These are phyloP conservation scores for Lactarius sanguifluus DNA, from an alignment of 768 basidiomycete genomes.

Conservation along the genomic window DNA sequence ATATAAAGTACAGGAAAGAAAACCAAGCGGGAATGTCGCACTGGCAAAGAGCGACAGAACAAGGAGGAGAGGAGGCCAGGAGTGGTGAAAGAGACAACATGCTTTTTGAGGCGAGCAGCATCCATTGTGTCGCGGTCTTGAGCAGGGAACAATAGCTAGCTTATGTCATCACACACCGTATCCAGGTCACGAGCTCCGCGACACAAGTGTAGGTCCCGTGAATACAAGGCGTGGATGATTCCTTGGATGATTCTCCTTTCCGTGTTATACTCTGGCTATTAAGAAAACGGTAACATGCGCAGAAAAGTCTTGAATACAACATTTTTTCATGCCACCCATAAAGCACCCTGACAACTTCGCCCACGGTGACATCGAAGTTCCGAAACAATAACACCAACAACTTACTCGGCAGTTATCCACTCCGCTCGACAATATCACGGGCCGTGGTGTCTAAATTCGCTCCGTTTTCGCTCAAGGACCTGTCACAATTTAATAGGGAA, in stretches of 20 bases:
- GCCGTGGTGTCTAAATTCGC: not conserved
- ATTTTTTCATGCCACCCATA: not conserved
- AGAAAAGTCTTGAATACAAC: not conserved
- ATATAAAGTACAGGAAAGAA: slow-evolving; percentile 6
- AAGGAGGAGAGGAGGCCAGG: slow-evolving; percentile 11
- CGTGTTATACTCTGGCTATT: no score
- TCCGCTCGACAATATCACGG: not conserved
- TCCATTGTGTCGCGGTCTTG: slow-evolving; percentile 23
- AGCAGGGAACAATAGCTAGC: not conserved
- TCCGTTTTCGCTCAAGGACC: no score
- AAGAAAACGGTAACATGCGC: not conserved
- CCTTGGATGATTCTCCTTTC: not conserved
- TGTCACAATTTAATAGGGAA: not conserved
- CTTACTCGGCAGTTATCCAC: not conserved
- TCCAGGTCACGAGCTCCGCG: not conserved
- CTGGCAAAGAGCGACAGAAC: slow-evolving; percentile 18
- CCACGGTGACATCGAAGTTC: not conserved
- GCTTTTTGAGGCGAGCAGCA: slow-evolving; percentile 25
- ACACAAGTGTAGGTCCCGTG: not conserved
- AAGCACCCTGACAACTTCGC: not conserved
- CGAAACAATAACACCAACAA: not conserved
- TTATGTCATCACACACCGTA: not conserved
- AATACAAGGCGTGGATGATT: not conserved
- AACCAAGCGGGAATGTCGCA: slow-evolving; percentile 7
- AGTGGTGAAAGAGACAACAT: not conserved